Percentiles rank a stretch among this genome's conserved stretches.
phyloP scores from a whole-genome alignment of 805 yeast species.

The Kuraishia ogatae region DNA sequence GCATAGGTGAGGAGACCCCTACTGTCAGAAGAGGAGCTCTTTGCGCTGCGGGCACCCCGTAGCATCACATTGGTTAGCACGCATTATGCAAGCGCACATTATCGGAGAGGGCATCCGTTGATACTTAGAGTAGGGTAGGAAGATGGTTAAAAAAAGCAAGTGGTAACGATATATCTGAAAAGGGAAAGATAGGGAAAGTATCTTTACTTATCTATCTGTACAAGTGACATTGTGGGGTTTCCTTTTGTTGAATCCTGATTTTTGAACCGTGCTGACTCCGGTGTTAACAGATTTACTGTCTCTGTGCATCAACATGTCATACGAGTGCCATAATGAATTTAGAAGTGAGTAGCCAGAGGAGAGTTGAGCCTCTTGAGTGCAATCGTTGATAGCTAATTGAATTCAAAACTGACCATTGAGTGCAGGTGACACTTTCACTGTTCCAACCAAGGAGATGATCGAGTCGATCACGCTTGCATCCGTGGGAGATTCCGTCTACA shows the following conservation, averaged over 20 bases:
- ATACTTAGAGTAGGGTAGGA: background rate
- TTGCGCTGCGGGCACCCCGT: background rate
- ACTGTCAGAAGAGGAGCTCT: background rate
- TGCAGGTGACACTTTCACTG: constrained; percentile 70
- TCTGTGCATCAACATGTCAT: background rate
- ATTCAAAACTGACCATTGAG: background rate
- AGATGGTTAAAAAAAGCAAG: background rate
- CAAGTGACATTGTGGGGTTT: too few relatives aligned
- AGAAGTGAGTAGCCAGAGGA: constrained; percentile 28
- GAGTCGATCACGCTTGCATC: constrained; percentile 48
- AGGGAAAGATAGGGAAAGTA: background rate
- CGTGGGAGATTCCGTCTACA: constrained; percentile 83
- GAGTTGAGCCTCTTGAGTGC: too few relatives aligned
- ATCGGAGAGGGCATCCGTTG: background rate
- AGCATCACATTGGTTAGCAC: background rate
- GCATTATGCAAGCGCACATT: background rate
- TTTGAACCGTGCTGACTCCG: too few relatives aligned
- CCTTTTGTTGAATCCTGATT: too few relatives aligned
- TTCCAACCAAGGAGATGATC: constrained; percentile 71
- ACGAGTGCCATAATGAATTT: constrained; percentile 34
- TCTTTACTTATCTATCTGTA: too few relatives aligned
- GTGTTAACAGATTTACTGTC: too few relatives aligned
- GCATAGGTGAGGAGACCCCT: background rate
- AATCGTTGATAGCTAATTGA: too few relatives aligned
- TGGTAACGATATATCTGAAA: background rate